Evolutionary conservation across 345 rosid species (phyloP), one percentile per base, ranked within the genome.

Genomic region (Bruguiera parviflora): DNA sequence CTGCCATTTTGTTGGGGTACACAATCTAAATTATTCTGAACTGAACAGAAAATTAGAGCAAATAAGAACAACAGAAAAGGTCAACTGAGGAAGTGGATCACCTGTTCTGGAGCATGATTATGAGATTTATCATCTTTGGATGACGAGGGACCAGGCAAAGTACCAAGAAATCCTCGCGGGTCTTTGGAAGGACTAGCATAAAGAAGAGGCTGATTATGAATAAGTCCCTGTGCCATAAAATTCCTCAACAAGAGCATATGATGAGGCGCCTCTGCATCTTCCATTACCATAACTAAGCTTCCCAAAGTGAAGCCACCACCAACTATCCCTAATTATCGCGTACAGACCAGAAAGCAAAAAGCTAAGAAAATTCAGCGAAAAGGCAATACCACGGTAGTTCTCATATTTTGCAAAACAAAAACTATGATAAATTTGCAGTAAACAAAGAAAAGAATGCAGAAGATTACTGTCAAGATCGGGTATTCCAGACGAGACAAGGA

Each of bases 201-300:
- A 66, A 89, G 84, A 78, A 94, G 95, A 31, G 92, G 84, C 56
- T 91, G 98, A 61, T 80, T 73, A 60, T 87, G 92, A 73, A 88
- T 88, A 80, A 95, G 92, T 62, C 97, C 97, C 77, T 95, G 97
- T 71, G 97, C 88, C 97, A 95, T 95, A 71, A 92, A 92, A 79
- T 88, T 95, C 80, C 97, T 86, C 76, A 92, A 67, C 64, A 95
- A 69, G 66, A 89, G 93, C 98, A 92, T 89, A 81, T 94, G 96
- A 88, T 94, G 98, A 9, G 97, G 98, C 13, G 97, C 93, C 79
- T 95, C 96, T 3, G 97, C 87, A 81, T 89, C 97, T 84, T 95
- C 96, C 99, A 95, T 92, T 73, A 95, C 88, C 90, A 95, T 83
- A 24, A 92, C 93, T 65, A 95, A 73, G 70, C 93, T 88, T 47